These are phyloP conservation scores for Rhododendron henanense DNA, from an alignment of 148 eudicot species.

Conservation along the genomic window DNA sequence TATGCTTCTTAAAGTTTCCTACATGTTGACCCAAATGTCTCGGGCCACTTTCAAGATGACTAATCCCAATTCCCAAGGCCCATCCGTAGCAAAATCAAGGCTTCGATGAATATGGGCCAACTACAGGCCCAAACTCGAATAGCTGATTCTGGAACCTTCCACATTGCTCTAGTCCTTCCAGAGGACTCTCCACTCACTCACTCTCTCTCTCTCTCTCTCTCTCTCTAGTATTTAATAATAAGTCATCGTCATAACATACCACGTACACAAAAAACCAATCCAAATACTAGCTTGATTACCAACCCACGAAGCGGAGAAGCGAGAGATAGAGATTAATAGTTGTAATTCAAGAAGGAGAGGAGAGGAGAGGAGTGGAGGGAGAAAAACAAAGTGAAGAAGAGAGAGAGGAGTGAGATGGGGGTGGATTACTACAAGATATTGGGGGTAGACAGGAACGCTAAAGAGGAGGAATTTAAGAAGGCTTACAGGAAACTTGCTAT, in stretches of 20 bases:
- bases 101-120: not conserved
- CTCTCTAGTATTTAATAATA: not conserved
- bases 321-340: not conserved
- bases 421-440: conserved; percentile 63
- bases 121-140: not conserved
- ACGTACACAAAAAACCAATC: not conserved
- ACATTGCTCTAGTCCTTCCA: too few relatives aligned
- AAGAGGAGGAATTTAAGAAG: conserved; percentile 60
- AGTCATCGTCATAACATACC: not conserved
- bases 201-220: too few relatives aligned
- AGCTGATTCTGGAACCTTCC: too few relatives aligned
- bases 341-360: not conserved
- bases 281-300: not conserved
- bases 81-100: not conserved
- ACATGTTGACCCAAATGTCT: not conserved
- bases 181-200: not conserved
- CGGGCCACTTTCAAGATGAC: not conserved
- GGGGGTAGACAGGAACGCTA: conserved; percentile 50
- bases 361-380: not conserved
- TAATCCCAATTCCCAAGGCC: not conserved
- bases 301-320: not conserved
- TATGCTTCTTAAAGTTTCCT: too few relatives aligned
- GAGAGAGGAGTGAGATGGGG: conserved; percentile 33
- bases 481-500: conserved; percentile 70
- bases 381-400: conserved; percentile 15